phyloP scores from a whole-genome alignment of 768 basidiomycete species.

The Fomitopsis serialis region DNA sequence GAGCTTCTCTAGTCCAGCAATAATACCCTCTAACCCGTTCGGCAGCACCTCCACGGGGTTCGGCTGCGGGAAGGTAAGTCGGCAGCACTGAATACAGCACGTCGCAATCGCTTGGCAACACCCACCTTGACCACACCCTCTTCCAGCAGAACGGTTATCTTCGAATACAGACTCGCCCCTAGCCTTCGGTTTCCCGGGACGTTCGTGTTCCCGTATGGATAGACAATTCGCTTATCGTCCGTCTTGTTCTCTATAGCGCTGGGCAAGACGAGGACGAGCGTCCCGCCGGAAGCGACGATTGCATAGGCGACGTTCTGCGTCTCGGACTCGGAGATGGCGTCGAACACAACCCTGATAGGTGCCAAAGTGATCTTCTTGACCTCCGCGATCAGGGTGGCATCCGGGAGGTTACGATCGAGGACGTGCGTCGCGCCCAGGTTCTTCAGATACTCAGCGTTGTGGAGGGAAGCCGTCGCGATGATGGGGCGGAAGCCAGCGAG shows the following conservation, averaged over 20 bases:
- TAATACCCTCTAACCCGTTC: slow-evolving; percentile 14
- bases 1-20: slow-evolving; percentile 11
- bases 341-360: slow-evolving; percentile 17
- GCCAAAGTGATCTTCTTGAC: slow-evolving; percentile 12
- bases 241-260: slow-evolving; percentile 4
- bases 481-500: slow-evolving; percentile 27
- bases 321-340: slow-evolving; percentile 15
- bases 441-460: slow-evolving; percentile 17
- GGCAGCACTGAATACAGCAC: background rate
- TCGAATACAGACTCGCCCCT: slow-evolving; percentile 14
- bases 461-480: slow-evolving; percentile 22
- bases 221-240: slow-evolving; percentile 10
- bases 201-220: slow-evolving; percentile 12
- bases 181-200: slow-evolving; percentile 7
- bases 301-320: slow-evolving; percentile 17
- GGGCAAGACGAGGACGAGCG: slow-evolving; percentile 11
- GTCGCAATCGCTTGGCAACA: background rate
- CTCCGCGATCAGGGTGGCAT: slow-evolving; percentile 3
- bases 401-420: slow-evolving; percentile 19
- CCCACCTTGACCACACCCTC: slow-evolving; percentile 19
- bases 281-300: slow-evolving; percentile 17
- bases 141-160: slow-evolving; percentile 17
- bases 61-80: slow-evolving; percentile 5
- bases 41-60: slow-evolving; percentile 19
- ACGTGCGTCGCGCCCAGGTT: slow-evolving; percentile 22